phyloP scores from a whole-genome alignment of 148 eudicot species.

The Beta vulgaris region DNA sequence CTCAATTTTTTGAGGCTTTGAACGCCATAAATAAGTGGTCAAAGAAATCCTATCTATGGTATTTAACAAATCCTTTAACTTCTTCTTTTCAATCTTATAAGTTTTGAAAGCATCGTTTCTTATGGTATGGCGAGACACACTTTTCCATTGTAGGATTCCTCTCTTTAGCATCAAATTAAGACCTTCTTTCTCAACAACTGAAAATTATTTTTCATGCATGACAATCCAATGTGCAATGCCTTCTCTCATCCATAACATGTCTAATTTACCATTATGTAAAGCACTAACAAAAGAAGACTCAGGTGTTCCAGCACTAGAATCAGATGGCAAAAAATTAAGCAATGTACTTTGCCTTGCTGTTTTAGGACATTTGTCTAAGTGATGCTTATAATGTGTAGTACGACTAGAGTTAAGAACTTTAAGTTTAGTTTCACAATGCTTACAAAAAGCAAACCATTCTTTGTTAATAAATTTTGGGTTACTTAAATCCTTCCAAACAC shows the following conservation, averaged over 20 bases:
- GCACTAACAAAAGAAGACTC: background rate
- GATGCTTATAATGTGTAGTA: no score
- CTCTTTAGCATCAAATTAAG: background rate
- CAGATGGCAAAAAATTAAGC: background rate
- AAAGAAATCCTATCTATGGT: slow-evolving; percentile 2
- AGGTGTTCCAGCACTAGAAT: background rate
- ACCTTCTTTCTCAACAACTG: background rate
- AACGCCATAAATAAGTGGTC: slow-evolving; percentile 5
- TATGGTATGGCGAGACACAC: slow-evolving; percentile 5
- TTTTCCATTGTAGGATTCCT: background rate
- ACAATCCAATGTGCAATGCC: slow-evolving; percentile 10
- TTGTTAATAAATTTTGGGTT: background rate
- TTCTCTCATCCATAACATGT: background rate
- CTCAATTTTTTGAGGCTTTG: slow-evolving; percentile 2
- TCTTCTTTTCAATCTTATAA: slow-evolving; percentile 17
- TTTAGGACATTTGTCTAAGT: no score
- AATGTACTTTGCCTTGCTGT: no score
- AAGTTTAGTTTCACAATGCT: no score
- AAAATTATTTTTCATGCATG: slow-evolving; percentile 11
- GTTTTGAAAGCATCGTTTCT: slow-evolving; percentile 3
- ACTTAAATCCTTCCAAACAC: background rate
- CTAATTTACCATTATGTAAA: background rate
- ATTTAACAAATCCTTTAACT: slow-evolving; percentile 5
- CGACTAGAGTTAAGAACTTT: background rate
- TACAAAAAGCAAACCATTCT: no score